Evolutionary conservation across 2,329 filamentous ascomycete species (phyloP), one percentile per base, ranked within the genome.

Genomic region (Drechslerella dactyloides): DNA sequence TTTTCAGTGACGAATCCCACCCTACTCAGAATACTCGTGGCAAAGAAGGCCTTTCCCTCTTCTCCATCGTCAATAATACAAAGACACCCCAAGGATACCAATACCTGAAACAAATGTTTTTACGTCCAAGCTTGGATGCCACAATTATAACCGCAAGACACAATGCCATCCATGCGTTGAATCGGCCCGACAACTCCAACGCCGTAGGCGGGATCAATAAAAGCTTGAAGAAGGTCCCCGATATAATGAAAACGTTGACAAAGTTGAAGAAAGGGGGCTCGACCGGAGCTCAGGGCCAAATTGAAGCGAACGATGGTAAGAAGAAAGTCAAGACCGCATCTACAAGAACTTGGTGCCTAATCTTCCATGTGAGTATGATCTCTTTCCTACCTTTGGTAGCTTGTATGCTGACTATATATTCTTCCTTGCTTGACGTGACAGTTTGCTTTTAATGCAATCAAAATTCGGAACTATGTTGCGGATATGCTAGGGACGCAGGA

Each of bases 11-110:
- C 0, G 93, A 97, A 27, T 86, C 86, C 10, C 91, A 96, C 78
- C 93, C 91, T 2, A 92, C 89, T 83, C 30, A 84, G 82, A 24
- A 86, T 84, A 0, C 87, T 85, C 19, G 84, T 85, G 0, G 96
- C 93, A 78, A 92, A 96, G 80, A 89, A 87, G 15, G 83, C 94
- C 0, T 97, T 91, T 0, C 81, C 96, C 0, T 96, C 90, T 78
- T 93, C 90, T 0, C 59, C 8, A 74, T 77, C 24, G 46, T 76
- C 1, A 75, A 76, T 35, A 69, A 57, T 42, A 76, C 76, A 2
- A 65, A 85, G 62, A 97, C 92, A 2, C 84, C 89, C 0, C 92
- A 97, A 78, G 94, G 94, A 0, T 91, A 87, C 75, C 77, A 81
- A 24, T 84, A 85, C 48, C 83, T 99, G 3, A 88, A 90, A n/a